Evolutionary conservation across 805 yeast genomes (phyloP).

Genomic region (Candida khao-thaluensis): DNA sequence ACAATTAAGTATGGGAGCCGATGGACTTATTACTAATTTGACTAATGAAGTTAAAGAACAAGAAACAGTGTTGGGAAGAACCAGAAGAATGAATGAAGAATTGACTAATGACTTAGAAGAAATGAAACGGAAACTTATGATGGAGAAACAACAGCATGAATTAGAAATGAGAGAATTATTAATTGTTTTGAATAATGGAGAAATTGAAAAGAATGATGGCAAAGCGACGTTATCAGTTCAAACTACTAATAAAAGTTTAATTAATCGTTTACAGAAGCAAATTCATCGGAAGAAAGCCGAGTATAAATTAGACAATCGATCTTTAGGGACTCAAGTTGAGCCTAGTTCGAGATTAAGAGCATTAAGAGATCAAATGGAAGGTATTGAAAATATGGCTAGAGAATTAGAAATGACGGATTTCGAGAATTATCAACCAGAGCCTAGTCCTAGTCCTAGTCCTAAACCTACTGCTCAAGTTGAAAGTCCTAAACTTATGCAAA

Average conservation of each 20-base stretch:
- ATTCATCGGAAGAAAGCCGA: constrained; percentile 49
- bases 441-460: background rate
- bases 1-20: constrained; percentile 73
- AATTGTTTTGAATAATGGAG: constrained; percentile 52
- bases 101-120: constrained; percentile 63
- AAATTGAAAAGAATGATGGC: constrained; percentile 31
- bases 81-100: constrained; percentile 61
- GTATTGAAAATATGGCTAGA: constrained; percentile 78
- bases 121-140: constrained; percentile 53
- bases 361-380: constrained; percentile 81
- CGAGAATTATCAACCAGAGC: constrained; percentile 33
- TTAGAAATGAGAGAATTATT: constrained; percentile 73
- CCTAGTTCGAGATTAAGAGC: constrained; percentile 75
- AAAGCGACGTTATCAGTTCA: constrained; percentile 38
- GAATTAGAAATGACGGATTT: constrained; percentile 85
- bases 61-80: constrained; percentile 54
- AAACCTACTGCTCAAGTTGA: background rate
- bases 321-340: constrained; percentile 57
- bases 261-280: constrained; percentile 43
- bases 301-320: constrained; percentile 43
- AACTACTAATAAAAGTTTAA: constrained; percentile 35
- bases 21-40: constrained; percentile 63
- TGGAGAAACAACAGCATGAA: constrained; percentile 75
- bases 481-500: background rate
- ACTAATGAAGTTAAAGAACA: constrained; percentile 63